Evolutionary conservation across 441 rosid species (phyloP).

Genomic region (Rhodomyrtus psidioides): DNA sequence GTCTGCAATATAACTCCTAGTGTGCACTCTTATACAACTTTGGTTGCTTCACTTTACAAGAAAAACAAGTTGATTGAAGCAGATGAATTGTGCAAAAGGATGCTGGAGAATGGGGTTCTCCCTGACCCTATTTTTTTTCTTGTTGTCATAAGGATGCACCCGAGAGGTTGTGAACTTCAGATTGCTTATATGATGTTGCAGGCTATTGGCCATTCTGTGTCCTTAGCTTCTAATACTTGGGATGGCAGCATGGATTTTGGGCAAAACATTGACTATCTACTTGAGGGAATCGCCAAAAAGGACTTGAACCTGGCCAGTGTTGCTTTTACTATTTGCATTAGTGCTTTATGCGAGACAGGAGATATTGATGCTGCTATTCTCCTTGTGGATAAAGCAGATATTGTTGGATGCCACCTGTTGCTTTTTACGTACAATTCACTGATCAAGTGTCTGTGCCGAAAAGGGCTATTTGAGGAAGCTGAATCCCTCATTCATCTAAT

Average conservation of each 20-base stretch:
- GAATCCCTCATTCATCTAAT: slow-evolving; percentile 25
- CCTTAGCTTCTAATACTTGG: slow-evolving; percentile 7
- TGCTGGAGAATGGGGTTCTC: slow-evolving; percentile 37
- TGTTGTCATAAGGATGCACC: slow-evolving; percentile 41
- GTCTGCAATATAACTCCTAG: slow-evolving; percentile 20
- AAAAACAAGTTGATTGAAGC: slow-evolving; percentile 32
- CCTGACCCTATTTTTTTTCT: slow-evolving; percentile 60
- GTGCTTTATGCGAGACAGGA: slow-evolving; percentile 41
- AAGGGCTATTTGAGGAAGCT: slow-evolving; percentile 26
- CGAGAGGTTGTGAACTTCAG: slow-evolving; percentile 36
- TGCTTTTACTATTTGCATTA: slow-evolving; percentile 41
- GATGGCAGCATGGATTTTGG: slow-evolving; percentile 13
- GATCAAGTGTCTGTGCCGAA: slow-evolving; percentile 36
- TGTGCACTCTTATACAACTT: slow-evolving; percentile 45
- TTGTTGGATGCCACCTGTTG: slow-evolving; percentile 38
- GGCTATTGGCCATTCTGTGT: slow-evolving; percentile 24
- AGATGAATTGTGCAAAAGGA: slow-evolving; percentile 29
- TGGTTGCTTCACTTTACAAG: slow-evolving; percentile 29
- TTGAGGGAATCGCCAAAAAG: slow-evolving; percentile 30
- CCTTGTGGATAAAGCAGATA: slow-evolving; percentile 27
- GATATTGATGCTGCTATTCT: slow-evolving; percentile 24
- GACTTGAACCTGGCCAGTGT: slow-evolving; percentile 27
- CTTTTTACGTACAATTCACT: slow-evolving; percentile 47
- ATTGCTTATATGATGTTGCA: slow-evolving; percentile 33
- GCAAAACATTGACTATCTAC: slow-evolving; percentile 34